Percentiles rank a stretch among this genome's conserved stretches.
These are phyloP conservation scores for Hericium erinaceus DNA, from an alignment of 768 basidiomycete species.

Conservation along the genomic window DNA sequence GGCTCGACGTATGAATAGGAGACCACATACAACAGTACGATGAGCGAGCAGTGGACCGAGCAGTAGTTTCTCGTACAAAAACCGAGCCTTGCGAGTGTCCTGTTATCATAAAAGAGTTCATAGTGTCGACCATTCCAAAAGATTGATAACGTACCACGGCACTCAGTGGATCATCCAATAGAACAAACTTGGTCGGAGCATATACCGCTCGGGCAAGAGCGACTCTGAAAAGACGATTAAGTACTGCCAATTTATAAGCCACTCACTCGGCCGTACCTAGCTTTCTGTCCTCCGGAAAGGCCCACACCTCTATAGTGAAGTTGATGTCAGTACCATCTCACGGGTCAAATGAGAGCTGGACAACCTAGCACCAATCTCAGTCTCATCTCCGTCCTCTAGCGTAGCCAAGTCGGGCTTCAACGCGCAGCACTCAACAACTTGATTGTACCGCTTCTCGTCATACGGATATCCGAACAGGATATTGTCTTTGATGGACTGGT, in stretches of 20 bases:
- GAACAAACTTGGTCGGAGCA: slow-evolving; percentile 39
- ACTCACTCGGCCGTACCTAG: slow-evolving; percentile 38
- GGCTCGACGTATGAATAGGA: background rate
- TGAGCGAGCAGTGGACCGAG: slow-evolving; percentile 54
- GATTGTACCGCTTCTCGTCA: slow-evolving; percentile 65
- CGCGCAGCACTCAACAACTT: slow-evolving; percentile 77
- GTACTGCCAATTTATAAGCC: background rate
- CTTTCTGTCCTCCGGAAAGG: slow-evolving; percentile 78
- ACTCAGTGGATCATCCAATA: slow-evolving; percentile 78
- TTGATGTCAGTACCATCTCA: background rate
- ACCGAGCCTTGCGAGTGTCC: slow-evolving; percentile 62
- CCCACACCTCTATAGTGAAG: slow-evolving; percentile 46
- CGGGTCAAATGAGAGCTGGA: slow-evolving; percentile 1
- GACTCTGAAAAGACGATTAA: slow-evolving; percentile 36
- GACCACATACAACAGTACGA: slow-evolving; percentile 51
- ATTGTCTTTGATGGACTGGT: slow-evolving; percentile 47
- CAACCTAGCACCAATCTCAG: slow-evolving; percentile 70
- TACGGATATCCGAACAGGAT: slow-evolving; percentile 46
- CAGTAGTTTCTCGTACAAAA: slow-evolving; percentile 54
- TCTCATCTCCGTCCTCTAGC: slow-evolving; percentile 78
- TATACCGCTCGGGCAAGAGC: slow-evolving; percentile 81
- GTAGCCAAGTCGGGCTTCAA: slow-evolving; percentile 72
- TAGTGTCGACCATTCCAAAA: background rate
- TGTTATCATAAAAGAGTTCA: slow-evolving; percentile 16
- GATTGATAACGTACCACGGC: slow-evolving; percentile 51